These are phyloP conservation scores for Zarea fungicola DNA, from an alignment of 2,329 filamentous ascomycete genomes.

Conservation along the genomic window DNA sequence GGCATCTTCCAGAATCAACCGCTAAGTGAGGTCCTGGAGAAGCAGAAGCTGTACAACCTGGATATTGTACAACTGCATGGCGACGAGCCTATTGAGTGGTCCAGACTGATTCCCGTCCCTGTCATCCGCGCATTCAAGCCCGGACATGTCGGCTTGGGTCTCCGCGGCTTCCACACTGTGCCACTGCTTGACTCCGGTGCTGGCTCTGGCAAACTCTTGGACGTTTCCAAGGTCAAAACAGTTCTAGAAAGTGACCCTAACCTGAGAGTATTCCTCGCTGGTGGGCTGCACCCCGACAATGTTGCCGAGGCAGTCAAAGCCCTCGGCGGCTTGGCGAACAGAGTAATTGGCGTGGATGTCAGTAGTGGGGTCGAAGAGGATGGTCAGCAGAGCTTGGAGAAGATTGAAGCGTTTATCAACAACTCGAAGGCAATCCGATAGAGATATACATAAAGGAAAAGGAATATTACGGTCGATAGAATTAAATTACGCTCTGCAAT, in stretches of 20 bases:
- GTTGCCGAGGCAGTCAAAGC: slow-evolving; percentile 61
- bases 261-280: slow-evolving; percentile 76
- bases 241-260: slow-evolving; percentile 62
- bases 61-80: slow-evolving; percentile 94
- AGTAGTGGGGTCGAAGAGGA: slow-evolving; percentile 88
- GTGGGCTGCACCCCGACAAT: slow-evolving; percentile 77
- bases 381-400: slow-evolving; percentile 73
- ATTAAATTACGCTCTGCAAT: no score
- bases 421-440: slow-evolving; percentile 61
- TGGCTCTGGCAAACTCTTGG: slow-evolving; percentile 75
- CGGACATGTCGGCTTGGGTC: slow-evolving; percentile 63
- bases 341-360: slow-evolving; percentile 81
- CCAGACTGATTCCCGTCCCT: slow-evolving; percentile 80
- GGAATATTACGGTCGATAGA: no score
- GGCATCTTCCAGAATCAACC: slow-evolving; percentile 94
- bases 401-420: slow-evolving; percentile 75
- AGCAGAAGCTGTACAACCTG: slow-evolving; percentile 69
- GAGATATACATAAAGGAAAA: slow-evolving; percentile 2
- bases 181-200: slow-evolving; percentile 83
- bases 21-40: slow-evolving; percentile 71
- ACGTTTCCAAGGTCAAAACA: slow-evolving; percentile 62
- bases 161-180: slow-evolving; percentile 75
- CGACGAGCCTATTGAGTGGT: slow-evolving; percentile 88
- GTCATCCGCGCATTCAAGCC: slow-evolving; percentile 85
- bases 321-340: slow-evolving; percentile 53